phyloP scores from a whole-genome alignment of 805 yeast genomes.

The Teunomyces atbi region DNA sequence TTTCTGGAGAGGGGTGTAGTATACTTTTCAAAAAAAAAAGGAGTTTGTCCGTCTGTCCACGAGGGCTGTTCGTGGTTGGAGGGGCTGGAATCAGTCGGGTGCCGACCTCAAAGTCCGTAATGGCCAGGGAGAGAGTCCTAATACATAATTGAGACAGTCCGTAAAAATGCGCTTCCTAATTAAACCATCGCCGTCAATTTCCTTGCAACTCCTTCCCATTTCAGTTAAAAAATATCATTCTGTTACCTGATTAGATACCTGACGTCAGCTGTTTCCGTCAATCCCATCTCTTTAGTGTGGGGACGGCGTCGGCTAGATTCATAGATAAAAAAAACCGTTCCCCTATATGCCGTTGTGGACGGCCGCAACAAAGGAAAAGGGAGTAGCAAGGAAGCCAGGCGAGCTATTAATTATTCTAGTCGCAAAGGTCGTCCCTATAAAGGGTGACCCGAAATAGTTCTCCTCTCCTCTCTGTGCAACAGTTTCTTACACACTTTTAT shows the following conservation, averaged over 20 bases:
- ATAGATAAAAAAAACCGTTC: neutral
- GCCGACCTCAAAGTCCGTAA: neutral
- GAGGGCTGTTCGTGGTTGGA: neutral
- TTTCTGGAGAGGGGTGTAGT: neutral
- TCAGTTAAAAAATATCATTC: neutral
- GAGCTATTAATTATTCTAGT: too few relatives aligned
- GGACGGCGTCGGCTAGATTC: neutral
- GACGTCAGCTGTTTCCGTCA: slow-evolving; percentile 1
- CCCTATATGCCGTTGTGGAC: neutral
- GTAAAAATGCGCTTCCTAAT: slow-evolving; percentile 1
- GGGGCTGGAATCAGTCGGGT: neutral
- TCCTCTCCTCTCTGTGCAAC: neutral
- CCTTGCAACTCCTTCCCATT: neutral
- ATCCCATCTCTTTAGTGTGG: neutral
- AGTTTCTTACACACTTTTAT: neutral
- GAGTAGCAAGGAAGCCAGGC: neutral
- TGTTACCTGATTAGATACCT: slow-evolving; percentile 1
- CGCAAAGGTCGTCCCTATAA: too few relatives aligned
- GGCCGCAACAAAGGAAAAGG: neutral
- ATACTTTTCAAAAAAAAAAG: neutral
- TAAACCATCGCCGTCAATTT: neutral
- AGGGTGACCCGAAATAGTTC: too few relatives aligned
- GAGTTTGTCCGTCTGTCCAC: slow-evolving; percentile 1
- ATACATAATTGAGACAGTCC: neutral
- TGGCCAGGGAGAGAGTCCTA: neutral